Evolutionary conservation across 257 asterid genomes (phyloP).

Genomic region (Fraxinus excelsior): DNA sequence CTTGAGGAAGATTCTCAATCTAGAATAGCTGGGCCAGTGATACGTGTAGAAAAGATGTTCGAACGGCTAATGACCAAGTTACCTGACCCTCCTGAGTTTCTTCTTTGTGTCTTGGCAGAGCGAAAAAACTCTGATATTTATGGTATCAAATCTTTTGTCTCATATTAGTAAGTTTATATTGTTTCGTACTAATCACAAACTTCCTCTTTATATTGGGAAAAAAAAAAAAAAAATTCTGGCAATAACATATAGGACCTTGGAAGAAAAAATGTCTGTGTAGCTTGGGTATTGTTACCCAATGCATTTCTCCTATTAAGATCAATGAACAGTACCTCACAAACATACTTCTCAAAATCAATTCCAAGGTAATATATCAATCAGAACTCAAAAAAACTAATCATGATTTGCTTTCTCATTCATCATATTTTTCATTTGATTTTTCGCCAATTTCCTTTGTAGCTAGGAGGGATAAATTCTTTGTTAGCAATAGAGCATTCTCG

Average conservation of each 20-base stretch:
- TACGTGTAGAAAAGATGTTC: conserved; percentile 87
- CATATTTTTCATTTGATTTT: conserved; percentile 6
- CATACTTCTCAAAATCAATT: conserved; percentile 87
- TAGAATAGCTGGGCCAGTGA: conserved; percentile 58
- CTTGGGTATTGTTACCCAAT: conserved; percentile 78
- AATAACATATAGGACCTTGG: conserved; percentile 80
- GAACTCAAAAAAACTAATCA: conserved; percentile 11
- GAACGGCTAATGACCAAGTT: conserved; percentile 66
- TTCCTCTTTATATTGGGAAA: neutral
- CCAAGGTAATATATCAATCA: conserved; percentile 59
- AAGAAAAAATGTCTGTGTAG: conserved; percentile 73
- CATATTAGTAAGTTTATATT: conserved; percentile 10
- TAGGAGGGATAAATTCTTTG: conserved; percentile 90
- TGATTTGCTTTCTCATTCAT: conserved; percentile 19
- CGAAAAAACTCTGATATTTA: conserved; percentile 76
- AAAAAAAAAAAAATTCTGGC: conserved; percentile 14
- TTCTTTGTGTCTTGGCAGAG: conserved; percentile 87
- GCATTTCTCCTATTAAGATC: conserved; percentile 75
- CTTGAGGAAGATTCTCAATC: conserved; percentile 78
- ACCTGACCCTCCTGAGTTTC: conserved; percentile 68
- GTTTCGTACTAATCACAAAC: conserved; percentile 11
- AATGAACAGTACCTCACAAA: conserved; percentile 78
- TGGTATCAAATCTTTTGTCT: conserved; percentile 50
- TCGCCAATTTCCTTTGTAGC: conserved; percentile 41
- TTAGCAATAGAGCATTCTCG: conserved; percentile 67